Base-by-base conservation (phyloP, 116 monocot species). In the Posidonia oceanica region DNA sequence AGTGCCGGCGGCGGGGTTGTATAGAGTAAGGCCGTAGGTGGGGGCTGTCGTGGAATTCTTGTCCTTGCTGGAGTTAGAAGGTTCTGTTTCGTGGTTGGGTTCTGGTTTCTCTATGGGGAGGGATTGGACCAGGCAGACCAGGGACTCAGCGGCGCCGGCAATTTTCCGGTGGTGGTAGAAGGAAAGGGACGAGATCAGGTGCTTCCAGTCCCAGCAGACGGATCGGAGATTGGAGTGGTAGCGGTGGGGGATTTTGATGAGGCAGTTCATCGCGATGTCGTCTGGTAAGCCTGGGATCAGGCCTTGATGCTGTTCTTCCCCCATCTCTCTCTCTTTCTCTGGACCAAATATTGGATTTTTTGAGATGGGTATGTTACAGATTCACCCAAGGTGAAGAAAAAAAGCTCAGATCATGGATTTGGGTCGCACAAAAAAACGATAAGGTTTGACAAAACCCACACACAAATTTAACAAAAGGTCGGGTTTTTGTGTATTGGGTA, bases 261-360 rank as follows among this genome's bases (percentile, higher is more conserved):
- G 76, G 78, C 91, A 91, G n/a, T 87, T 80, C 55, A 81, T 16
- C 2, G 85, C 87, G 4, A 91, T 65, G 56, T 87, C 91, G 22
- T 87, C 87, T 0, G 91, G 85, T 36, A 91, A 68, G 20, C 87
- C 85, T 29, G 91, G 91, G 23, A 91, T 83, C 62, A 91, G 51
- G 17, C 39, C 55, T 23, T 42, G 17, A 17, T 38, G 69, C 23
- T 55, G 69, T 12, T 69, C 36, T 29, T 36, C 54, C 21, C 53
- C 69, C 54, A 54, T 55, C n/a, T 29, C 21, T 53, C 69, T 16
- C 37, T 42, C 36, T 16, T 0, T 36, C 38, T 55, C 56, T 56
- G 11, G 16, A 57, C 21, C 4, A 57, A 56, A 70, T 38, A 17
- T 56, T 6, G 15, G 55, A 58, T 55, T 39, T 68, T 70, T 23